Evolutionary conservation across 768 basidiomycete species (phyloP), one percentile per base, ranked within the genome.

Genomic region (Epithele typhae): DNA sequence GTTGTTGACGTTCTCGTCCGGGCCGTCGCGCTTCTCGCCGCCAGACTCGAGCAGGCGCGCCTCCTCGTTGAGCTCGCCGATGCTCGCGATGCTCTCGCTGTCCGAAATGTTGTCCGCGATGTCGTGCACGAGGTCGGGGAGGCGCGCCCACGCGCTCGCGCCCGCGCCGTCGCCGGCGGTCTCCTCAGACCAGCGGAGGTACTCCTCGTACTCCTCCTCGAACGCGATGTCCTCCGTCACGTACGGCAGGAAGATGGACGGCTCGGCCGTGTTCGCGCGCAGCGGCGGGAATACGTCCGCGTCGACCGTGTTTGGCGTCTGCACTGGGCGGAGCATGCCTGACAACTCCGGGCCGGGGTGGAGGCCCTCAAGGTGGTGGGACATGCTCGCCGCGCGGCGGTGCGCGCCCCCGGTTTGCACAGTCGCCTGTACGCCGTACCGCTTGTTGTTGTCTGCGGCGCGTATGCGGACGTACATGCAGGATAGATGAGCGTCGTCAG

Each of bases 131-230:
- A 92, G 83, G 51, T 83, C 76, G 2, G 87, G 90, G 30, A 97
- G 71, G 25, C 87, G 75, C 52, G 82, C 78, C 94, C 94, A 95
- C 12, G 93, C 91, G 19, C 79, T 82, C 37, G 61, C 51, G 18
- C 52, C 63, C 40, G 67, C 64, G 2, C 63, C 61, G 35, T 75
- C 68, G 2, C 64, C 60, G 35, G 57, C 58, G 25, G 59, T 53
- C 45, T 76, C 72, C 38, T 79, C 83, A 3, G 82, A 77, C 74
- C 77, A 86, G 15, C 86, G 87, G 22, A 98, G 71, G 57, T 95
- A 92, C 59, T 95, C 93, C 63, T 97, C 94, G 59, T 96, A 98
- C 59, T 96, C 94, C 60, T 92, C 91, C 59, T 97, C 94, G 55
- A 93, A 94, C 1, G 92, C 92, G 49, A 91, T 87, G 56, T 92